Evolutionary conservation across 2,329 filamentous ascomycete genomes (phyloP).

Genomic region (Alternaria sp.): DNA sequence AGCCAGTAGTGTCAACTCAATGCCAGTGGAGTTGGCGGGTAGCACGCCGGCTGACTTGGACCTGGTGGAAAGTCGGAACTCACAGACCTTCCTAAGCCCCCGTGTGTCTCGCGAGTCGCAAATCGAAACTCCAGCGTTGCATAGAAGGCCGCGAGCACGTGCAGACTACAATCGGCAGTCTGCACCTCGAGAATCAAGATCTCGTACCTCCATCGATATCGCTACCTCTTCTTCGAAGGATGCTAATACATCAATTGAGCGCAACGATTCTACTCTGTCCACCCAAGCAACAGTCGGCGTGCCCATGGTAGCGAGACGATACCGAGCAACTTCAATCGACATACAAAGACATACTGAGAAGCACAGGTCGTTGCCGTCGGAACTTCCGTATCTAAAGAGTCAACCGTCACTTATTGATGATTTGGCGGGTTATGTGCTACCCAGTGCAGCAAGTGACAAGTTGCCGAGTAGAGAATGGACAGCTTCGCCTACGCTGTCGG

Average conservation of each 20-base stretch:
- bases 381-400: conserved; percentile 28
- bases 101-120: conserved; percentile 1
- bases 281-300: conserved; percentile 21
- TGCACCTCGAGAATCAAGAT: not conserved
- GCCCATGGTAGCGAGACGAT: conserved; percentile 26
- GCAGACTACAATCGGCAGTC: conserved; percentile 6
- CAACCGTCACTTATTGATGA: conserved; percentile 37
- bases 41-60: conserved; percentile 36
- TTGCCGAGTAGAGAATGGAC: conserved; percentile 5
- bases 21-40: conserved; percentile 37
- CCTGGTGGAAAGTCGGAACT: conserved; percentile 18
- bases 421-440: conserved; percentile 31
- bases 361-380: conserved; percentile 27
- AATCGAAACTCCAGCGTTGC: not conserved
- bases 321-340: conserved; percentile 26
- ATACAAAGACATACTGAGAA: conserved; percentile 22
- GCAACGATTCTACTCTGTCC: conserved; percentile 28
- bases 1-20: conserved; percentile 28
- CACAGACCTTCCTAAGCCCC: conserved; percentile 13
- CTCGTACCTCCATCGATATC: conserved; percentile 9
- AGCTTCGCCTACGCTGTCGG: not conserved
- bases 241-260: conserved; percentile 24
- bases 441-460: conserved; percentile 16
- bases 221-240: conserved; percentile 16
- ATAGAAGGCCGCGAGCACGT: conserved; percentile 7